These are phyloP conservation scores for Paxillus involutus DNA, from an alignment of 768 basidiomycete species.

Conservation along the genomic window DNA sequence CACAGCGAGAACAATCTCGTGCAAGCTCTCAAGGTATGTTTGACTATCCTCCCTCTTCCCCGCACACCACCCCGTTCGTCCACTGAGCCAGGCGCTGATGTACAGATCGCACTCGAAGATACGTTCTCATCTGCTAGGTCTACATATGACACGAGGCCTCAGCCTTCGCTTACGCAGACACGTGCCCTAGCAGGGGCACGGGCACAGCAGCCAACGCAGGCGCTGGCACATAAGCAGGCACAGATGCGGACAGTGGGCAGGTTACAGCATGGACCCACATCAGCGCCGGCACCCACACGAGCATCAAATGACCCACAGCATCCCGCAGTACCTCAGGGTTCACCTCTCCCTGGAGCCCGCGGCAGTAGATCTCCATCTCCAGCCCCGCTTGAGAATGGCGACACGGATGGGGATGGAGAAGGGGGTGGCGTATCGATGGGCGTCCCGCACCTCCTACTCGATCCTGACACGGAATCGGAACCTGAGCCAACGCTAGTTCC, in stretches of 20 bases:
- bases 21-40: slow-evolving; percentile 67
- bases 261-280: not conserved
- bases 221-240: not conserved
- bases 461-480: slow-evolving; percentile 5
- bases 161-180: slow-evolving; percentile 19
- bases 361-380: not conserved
- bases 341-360: not conserved
- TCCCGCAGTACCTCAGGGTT: not conserved
- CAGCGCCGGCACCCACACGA: not conserved
- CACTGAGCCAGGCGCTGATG: not conserved
- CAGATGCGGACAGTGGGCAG: not conserved
- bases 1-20: slow-evolving; percentile 86
- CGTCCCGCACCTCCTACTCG: slow-evolving; percentile 8
- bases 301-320: not conserved
- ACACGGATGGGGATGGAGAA: not conserved
- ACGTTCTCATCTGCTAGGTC: slow-evolving; percentile 70
- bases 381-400: not conserved
- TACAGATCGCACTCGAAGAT: slow-evolving; percentile 63
- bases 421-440: slow-evolving; percentile 8
- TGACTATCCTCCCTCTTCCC: no score
- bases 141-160: slow-evolving; percentile 56
- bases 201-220: slow-evolving; percentile 3
- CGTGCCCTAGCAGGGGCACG: not conserved
- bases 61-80: not conserved
- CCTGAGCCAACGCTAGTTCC: slow-evolving; percentile 21